These are phyloP conservation scores for Phytophthora pinifolia DNA, from an alignment of 352 stramenopile genomes.

Conservation along the genomic window DNA sequence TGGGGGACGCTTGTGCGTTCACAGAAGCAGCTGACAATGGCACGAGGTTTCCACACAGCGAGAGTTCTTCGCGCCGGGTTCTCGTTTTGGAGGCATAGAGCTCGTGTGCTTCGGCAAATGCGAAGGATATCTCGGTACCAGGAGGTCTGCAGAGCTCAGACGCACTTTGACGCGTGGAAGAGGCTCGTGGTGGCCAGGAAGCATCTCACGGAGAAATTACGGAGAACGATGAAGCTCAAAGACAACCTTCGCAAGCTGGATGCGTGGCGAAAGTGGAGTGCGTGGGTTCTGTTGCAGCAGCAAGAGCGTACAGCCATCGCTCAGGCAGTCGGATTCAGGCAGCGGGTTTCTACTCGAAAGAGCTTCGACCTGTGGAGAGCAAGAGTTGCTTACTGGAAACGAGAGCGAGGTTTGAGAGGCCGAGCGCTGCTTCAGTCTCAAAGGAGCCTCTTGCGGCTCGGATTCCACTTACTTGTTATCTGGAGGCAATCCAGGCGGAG, in stretches of 20 bases:
- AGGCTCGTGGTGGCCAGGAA: slow-evolving; percentile 26
- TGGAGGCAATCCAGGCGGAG: slow-evolving; percentile 1
- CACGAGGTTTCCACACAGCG: slow-evolving; percentile 5
- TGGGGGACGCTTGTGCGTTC: slow-evolving; percentile 10
- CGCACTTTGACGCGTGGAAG: slow-evolving; percentile 56
- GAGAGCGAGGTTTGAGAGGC: slow-evolving; percentile 14
- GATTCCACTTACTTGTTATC: slow-evolving; percentile 10
- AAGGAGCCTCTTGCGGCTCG: not conserved
- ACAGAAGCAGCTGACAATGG: slow-evolving; percentile 13
- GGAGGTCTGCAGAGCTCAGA: slow-evolving; percentile 31
- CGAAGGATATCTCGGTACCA: slow-evolving; percentile 39
- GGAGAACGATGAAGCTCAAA: slow-evolving; percentile 33
- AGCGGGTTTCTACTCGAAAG: slow-evolving; percentile 39
- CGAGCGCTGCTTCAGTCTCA: slow-evolving; percentile 15
- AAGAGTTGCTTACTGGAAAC: slow-evolving; percentile 18
- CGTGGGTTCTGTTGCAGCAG: slow-evolving; percentile 16
- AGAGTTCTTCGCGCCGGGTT: slow-evolving; percentile 15
- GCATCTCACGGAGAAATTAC: slow-evolving; percentile 29
- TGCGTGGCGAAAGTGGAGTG: slow-evolving; percentile 40
- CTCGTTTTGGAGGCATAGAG: slow-evolving; percentile 24
- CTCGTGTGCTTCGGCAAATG: slow-evolving; percentile 38
- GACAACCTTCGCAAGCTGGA: slow-evolving; percentile 20
- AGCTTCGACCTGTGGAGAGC: slow-evolving; percentile 37
- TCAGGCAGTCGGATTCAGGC: slow-evolving; percentile 37
- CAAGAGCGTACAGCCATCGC: slow-evolving; percentile 32